Conservation (phyloP, 1,139 yeast species). For the Debaryomycetaceae sp. region DNA sequence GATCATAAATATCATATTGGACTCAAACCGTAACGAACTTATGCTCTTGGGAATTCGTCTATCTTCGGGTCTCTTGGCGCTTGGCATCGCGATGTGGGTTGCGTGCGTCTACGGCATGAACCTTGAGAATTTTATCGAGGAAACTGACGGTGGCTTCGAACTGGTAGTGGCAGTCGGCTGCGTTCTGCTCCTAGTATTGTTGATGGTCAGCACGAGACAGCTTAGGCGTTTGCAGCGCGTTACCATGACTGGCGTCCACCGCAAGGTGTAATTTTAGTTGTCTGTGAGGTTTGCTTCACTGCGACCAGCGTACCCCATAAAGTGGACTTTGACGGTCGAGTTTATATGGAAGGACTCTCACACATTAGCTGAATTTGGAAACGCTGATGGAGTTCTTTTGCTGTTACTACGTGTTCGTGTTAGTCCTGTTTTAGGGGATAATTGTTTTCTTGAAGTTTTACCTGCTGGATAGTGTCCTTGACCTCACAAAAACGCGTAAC, state of each 20-base stretch:
- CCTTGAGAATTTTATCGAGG: constrained; percentile 26
- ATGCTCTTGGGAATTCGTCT: constrained; percentile 36
- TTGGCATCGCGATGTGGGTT: constrained; percentile 28
- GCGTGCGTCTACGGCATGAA: constrained; percentile 38
- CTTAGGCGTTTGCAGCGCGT: constrained; percentile 25
- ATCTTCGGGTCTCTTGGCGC: constrained; percentile 30
- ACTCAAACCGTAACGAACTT: constrained; percentile 36
- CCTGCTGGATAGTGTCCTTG: too few relatives aligned
- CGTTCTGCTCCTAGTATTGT: constrained; percentile 14
- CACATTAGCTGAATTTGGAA: too few relatives aligned
- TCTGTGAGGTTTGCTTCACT: too few relatives aligned
- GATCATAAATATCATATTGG: constrained; percentile 34
- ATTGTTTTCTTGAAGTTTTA: too few relatives aligned
- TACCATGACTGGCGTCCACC: constrained; percentile 32
- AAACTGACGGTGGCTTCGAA: constrained; percentile 27
- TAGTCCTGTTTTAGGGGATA: too few relatives aligned
- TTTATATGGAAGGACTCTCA: too few relatives aligned
- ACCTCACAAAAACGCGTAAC: too few relatives aligned
- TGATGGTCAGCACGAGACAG: constrained; percentile 19
- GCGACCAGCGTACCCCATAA: too few relatives aligned
- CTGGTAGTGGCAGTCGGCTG: constrained; percentile 18
- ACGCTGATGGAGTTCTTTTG: too few relatives aligned
- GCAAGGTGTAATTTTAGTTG: constrained; percentile 3
- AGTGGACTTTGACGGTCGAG: too few relatives aligned
- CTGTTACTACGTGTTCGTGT: too few relatives aligned